Base-by-base conservation (phyloP, 768 basidiomycete genomes). In the Termitomyces sp. region DNA sequence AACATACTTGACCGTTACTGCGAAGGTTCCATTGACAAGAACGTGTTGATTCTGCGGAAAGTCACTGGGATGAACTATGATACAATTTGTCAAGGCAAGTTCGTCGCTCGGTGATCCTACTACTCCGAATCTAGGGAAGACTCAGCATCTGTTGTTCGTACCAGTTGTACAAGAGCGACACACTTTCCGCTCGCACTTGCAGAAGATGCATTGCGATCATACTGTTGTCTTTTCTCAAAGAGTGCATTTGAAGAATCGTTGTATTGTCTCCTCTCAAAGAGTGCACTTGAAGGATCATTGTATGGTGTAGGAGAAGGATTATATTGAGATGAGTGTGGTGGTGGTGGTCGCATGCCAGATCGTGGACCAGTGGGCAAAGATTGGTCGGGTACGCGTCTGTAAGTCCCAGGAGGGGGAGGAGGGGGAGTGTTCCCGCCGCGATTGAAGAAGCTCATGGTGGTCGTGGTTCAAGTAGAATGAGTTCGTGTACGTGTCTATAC, bases 11-110 rank as follows among this genome's bases (percentile, higher is more conserved):
- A 84, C 82, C 10, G 92, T 95, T 50, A 91, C 63, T 22, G 89
- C 78, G 63, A 78, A 95, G 46, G 73, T 63, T 42, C 83, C 78
- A 60, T 94, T 93, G 25, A 95, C 74, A 15, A 88, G 70, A 38
- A 93, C 87, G 68, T 93, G 92, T 48, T 84, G 81, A 5, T 85
- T 84, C 13, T 82, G 72, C 7, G 71, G 69, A 64, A 95, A 95
- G 69, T 97, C 93, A 5, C 76, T 73, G 1, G 88, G 84, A 68
- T 90, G 76, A 27, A 92, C 91, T 41, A 95, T 82, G 15, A 96
- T 66, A 60, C 91, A 85, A 68, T 95, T 96, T 16, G 84, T 80
- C 55, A 93, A 74, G 0, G 93, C 94, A 23, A 93, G 78, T 1
- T 78, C 69, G 47, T 86, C 82, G 53, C 76, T 84, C 0, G 91